These are phyloP conservation scores for Didymella keratinophila DNA, from an alignment of 2,329 filamentous ascomycete species.

Conservation along the genomic window DNA sequence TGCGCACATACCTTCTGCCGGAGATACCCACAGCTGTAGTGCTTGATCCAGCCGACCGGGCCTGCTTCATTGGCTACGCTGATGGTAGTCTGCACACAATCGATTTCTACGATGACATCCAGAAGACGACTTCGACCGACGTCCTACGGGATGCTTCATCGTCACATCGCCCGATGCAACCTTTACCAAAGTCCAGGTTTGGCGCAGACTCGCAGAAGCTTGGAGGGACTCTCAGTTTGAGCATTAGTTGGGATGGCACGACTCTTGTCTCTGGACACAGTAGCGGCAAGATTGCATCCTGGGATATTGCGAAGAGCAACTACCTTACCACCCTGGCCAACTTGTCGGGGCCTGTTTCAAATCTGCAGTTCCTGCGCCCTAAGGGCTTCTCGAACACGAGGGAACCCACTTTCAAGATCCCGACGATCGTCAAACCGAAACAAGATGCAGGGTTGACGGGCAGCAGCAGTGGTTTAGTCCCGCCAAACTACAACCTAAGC, in stretches of 20 bases:
- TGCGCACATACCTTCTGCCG: conserved; percentile 84
- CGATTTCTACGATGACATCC: conserved; percentile 70
- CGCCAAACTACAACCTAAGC: conserved; percentile 70
- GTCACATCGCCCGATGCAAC: conserved; percentile 61
- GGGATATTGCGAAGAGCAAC: conserved; percentile 77
- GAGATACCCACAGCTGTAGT: conserved; percentile 74
- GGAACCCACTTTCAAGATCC: conserved; percentile 58
- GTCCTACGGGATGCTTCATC: conserved; percentile 62
- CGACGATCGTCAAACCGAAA: conserved; percentile 80
- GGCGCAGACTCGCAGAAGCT: conserved; percentile 66
- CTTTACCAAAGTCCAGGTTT: conserved; percentile 52
- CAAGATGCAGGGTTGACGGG: conserved; percentile 61
- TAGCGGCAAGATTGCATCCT: conserved; percentile 78
- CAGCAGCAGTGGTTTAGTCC: conserved; percentile 48
- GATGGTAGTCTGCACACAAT: conserved; percentile 82
- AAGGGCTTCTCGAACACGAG: conserved; percentile 54
- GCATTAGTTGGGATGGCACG: conserved; percentile 83
- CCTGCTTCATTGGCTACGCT: conserved; percentile 80
- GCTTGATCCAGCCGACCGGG: conserved; percentile 84
- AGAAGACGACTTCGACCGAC: conserved; percentile 49
- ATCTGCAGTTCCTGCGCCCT: conserved; percentile 75
- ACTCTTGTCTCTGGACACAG: conserved; percentile 81
- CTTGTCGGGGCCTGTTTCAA: conserved; percentile 83
- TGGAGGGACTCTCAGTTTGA: conserved; percentile 72
- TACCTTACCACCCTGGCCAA: conserved; percentile 73